phyloP scores from a whole-genome alignment of 768 basidiomycete species.

The Mycena sanguinolenta region DNA sequence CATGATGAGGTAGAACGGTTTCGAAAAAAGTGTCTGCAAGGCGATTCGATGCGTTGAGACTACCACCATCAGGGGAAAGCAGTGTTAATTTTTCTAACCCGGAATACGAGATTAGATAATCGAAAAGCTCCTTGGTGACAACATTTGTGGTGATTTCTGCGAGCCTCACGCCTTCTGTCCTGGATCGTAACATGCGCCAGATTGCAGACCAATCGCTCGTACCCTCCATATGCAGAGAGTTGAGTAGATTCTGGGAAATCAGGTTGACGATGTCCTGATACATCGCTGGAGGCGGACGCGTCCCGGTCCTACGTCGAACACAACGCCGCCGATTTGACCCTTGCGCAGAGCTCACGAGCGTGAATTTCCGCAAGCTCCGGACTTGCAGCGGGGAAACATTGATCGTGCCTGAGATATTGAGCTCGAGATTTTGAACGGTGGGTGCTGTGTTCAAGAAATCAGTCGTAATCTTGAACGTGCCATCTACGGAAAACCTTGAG shows the following conservation, averaged over 20 bases:
- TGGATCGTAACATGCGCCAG: not conserved
- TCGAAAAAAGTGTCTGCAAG: conserved; percentile 7
- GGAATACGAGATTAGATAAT: conserved; percentile 1
- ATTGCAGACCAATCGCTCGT: not conserved
- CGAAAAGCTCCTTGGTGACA: not conserved
- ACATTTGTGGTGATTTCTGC: not conserved
- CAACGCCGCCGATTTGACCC: too few relatives aligned
- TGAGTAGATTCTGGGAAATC: not conserved
- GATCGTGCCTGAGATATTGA: too few relatives aligned
- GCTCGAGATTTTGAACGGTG: too few relatives aligned
- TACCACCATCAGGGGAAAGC: not conserved
- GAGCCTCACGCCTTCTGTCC: not conserved
- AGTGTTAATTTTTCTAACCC: not conserved
- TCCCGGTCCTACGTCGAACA: too few relatives aligned
- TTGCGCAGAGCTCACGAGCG: too few relatives aligned
- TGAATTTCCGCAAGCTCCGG: too few relatives aligned
- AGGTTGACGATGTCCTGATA: too few relatives aligned
- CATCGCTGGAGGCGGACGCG: too few relatives aligned
- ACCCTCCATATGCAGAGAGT: not conserved
- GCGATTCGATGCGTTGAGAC: not conserved
- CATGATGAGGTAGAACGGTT: not conserved
- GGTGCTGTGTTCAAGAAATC: too few relatives aligned
- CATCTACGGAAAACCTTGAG: too few relatives aligned
- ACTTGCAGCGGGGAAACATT: too few relatives aligned
- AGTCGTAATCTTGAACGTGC: too few relatives aligned